Evolutionary conservation across 2,329 filamentous ascomycete genomes (phyloP), one percentile per base, ranked within the genome.

Genomic region (Pseudogymnoascus sp.): DNA sequence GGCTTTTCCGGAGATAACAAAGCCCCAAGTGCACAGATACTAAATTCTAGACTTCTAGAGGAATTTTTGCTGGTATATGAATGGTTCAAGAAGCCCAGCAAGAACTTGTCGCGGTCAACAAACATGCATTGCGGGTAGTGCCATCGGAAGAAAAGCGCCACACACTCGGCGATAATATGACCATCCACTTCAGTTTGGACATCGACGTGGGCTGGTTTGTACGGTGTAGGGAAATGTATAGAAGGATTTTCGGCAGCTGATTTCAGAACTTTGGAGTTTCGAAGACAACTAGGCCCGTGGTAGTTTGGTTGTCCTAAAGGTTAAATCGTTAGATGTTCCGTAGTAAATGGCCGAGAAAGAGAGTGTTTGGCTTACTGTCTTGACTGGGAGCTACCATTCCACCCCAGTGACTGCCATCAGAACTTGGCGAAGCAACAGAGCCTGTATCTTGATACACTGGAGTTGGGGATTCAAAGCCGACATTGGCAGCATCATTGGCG

Each of bases 91-190:
- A 62, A 67, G 24, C 63, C 65, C n/a, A 60, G 62, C 37, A 67
- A 61, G 46, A 67, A 66, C 10, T 61, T 60, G 28, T 67, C 66
- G 26, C 65, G 63, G n/a, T 67, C 65, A 60, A 67, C 64, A 37
- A 67, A 65, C 64, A 66, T 64, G 41, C 53, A 65, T 19, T 64
- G 43, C 14, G 64, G 60, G 26, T 66, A 63, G 16, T 66, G 66
- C 63, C 66, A 67, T 38, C 60, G 62, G 37, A 67, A 67, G 40
- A 64, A 66, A 10, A 67, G 65, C 41, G 61, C 66, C 7, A 66
- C 46, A 46, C 63, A 66, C 41, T 65, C 56, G 53, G 38, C 33
- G 22, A 66, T 62, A 38, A 65, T 19, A 61, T 31, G 61, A 7
- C 50, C 37, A 50, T 28, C 35, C 28, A 59, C 46, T 31, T 31